Conservation (phyloP, 2,329 filamentous ascomycete species). For the Neurospora sp. region DNA sequence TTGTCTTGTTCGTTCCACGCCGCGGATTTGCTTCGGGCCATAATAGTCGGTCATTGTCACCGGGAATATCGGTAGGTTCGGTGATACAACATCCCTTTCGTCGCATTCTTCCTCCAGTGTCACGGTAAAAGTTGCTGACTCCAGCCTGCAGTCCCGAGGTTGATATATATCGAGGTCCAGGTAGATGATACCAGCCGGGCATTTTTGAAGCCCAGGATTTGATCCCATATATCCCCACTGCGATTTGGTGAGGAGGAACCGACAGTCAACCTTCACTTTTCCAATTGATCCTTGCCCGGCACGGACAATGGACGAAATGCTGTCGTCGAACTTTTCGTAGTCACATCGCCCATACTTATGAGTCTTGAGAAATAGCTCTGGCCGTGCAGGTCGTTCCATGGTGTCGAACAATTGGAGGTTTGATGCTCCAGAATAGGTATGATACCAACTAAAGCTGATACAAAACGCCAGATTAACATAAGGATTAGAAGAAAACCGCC, state of each 20-base stretch:
- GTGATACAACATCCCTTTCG: background rate
- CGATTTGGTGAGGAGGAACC: constrained; percentile 13
- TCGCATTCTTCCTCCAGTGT: constrained; percentile 8
- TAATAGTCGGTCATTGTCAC: constrained; percentile 12
- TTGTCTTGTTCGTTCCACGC: constrained; percentile 5
- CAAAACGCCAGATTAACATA: background rate
- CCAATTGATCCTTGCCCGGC: constrained; percentile 11
- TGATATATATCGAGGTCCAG: constrained; percentile 13
- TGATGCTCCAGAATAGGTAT: background rate
- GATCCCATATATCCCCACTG: constrained; percentile 3
- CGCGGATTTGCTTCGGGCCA: constrained; percentile 9
- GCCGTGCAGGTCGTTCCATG: background rate
- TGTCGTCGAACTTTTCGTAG: constrained; percentile 10
- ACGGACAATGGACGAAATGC: constrained; percentile 9
- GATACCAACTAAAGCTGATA: background rate
- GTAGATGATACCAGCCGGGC: constrained; percentile 14
- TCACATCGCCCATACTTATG: constrained; percentile 8
- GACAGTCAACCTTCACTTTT: constrained; percentile 14
- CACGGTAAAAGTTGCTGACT: constrained; percentile 12
- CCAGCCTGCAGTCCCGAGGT: constrained; percentile 11
- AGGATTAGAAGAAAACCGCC: background rate
- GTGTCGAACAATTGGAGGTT: background rate
- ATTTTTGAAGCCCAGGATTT: background rate
- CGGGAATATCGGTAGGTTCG: constrained; percentile 1
- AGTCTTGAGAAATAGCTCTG: background rate